These are phyloP conservation scores for Clohesyomyces aquaticus DNA, from an alignment of 495 filamentous ascomycete genomes.

Conservation along the genomic window DNA sequence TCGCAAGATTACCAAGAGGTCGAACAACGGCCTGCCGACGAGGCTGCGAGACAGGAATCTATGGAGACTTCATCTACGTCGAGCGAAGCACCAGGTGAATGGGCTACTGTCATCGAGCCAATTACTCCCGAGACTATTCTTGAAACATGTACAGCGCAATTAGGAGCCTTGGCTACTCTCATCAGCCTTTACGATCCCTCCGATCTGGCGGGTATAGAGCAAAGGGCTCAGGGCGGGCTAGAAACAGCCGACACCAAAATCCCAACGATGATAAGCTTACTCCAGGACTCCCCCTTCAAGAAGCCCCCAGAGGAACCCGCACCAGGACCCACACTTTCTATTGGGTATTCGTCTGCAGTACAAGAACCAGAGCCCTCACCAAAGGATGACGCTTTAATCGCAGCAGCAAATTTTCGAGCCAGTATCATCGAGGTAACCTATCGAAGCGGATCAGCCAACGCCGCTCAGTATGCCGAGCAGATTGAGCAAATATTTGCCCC, in stretches of 20 bases:
- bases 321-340: slow-evolving; percentile 27
- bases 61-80: slow-evolving; percentile 43
- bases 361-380: slow-evolving; percentile 21
- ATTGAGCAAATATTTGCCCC: slow-evolving; percentile 42
- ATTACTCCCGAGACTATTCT: slow-evolving; percentile 64
- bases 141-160: slow-evolving; percentile 65
- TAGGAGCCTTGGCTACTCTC: slow-evolving; percentile 61
- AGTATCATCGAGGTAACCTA: slow-evolving; percentile 62
- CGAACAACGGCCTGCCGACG: slow-evolving; percentile 18
- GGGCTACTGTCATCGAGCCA: slow-evolving; percentile 64
- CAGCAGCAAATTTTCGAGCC: slow-evolving; percentile 57
- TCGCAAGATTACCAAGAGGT: slow-evolving; percentile 47
- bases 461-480: slow-evolving; percentile 56
- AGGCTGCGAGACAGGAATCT: slow-evolving; percentile 31
- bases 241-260: slow-evolving; percentile 52
- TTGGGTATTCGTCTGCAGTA: background rate
- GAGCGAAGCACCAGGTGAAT: slow-evolving; percentile 55
- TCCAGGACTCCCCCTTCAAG: slow-evolving; percentile 2
- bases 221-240: slow-evolving; percentile 46
- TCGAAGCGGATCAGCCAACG: slow-evolving; percentile 52
- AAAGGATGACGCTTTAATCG: slow-evolving; percentile 57
- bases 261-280: slow-evolving; percentile 48
- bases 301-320: slow-evolving; percentile 6
- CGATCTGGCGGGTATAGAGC: slow-evolving; percentile 48
- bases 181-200: slow-evolving; percentile 35